Base-by-base conservation (phyloP, 1,284 basidiomycete species). In the Apiotrichum domesticum region DNA sequence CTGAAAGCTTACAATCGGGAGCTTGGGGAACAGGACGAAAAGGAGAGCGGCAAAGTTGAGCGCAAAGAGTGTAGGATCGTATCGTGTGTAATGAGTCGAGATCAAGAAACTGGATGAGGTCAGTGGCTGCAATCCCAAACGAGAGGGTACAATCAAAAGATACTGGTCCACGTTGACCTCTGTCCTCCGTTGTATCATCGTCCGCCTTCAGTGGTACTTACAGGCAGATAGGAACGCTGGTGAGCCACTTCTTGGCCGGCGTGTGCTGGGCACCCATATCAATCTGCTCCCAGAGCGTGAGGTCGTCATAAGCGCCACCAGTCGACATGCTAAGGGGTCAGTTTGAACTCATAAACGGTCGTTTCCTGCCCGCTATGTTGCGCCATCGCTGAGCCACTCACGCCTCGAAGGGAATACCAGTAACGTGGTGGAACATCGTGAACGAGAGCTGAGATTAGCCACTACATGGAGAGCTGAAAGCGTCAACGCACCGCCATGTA, bases 221-320 rank as follows among this genome's bases (percentile, higher is more conserved):
- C 91, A 99, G 79, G 39, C 84, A 83, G 67, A 98, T 88, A 2
- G 95, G 95, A 8, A 96, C 86, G 57, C 84, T 87, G 55, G 96
- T 85, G 43, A 99, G 80, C 91, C 94, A 98, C 75, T 99, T 99
- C 80, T 95, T 97, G 3, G 95, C 87, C 0, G 95, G 95, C 2
- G 95, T 99, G 77, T 98, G 96, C 70, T 98, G 95, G 0, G 94
- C 95, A 42, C 95, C 95, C 59, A 91, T 88, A 76, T 99, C 95
- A 59, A 99, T 99, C 81, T 99, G 95, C 74, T 99, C 95, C 95
- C 95, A 99, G 33, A 99, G 79, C 0, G 96, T 98, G 49, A 98
- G 82, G 66, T 97, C 90, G 74, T 98, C 95, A 78, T 96, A 98
- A 5, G 90, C 95, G 44, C 96, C 96, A 11, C 87, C 87, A 64